Conservation (phyloP, 2,329 filamentous ascomycete species). For the Rhynchosporium agropyri region DNA sequence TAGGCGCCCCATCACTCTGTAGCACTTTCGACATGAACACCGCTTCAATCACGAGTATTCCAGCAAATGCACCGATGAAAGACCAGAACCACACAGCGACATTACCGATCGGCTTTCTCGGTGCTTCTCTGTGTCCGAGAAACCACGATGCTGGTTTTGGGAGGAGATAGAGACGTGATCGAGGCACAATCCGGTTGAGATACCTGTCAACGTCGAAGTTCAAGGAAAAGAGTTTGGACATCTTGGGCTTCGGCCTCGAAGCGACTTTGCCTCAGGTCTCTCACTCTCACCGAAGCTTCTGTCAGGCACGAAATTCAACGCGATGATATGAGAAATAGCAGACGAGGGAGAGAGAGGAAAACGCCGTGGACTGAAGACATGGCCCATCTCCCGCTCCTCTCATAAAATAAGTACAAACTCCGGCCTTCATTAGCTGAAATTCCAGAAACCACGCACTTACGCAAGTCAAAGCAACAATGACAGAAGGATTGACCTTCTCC, state of each 20-base stretch:
- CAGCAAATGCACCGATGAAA: conserved; percentile 64
- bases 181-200: conserved; percentile 70
- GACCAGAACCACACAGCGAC: conserved; percentile 63
- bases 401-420: neutral
- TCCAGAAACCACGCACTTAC: neutral
- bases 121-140: conserved; percentile 60
- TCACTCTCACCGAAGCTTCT: too few relatives aligned
- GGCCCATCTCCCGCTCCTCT: neutral
- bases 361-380: neutral
- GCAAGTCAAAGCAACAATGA: conserved; percentile 25
- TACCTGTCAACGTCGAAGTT: conserved; percentile 75
- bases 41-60: conserved; percentile 61
- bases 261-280: conserved; percentile 1
- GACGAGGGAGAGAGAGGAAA: neutral
- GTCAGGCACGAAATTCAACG: too few relatives aligned
- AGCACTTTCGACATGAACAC: conserved; percentile 58
- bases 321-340: neutral
- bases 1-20: conserved; percentile 53
- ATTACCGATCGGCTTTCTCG: conserved; percentile 53
- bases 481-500: conserved; percentile 33
- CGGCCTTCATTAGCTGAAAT: neutral
- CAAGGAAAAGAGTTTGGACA: conserved; percentile 2
- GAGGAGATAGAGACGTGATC: conserved; percentile 63
- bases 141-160: conserved; percentile 69
- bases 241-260: neutral